Evolutionary conservation across 805 yeast genomes (phyloP).

Genomic region (Komagataella mondaviorum): DNA sequence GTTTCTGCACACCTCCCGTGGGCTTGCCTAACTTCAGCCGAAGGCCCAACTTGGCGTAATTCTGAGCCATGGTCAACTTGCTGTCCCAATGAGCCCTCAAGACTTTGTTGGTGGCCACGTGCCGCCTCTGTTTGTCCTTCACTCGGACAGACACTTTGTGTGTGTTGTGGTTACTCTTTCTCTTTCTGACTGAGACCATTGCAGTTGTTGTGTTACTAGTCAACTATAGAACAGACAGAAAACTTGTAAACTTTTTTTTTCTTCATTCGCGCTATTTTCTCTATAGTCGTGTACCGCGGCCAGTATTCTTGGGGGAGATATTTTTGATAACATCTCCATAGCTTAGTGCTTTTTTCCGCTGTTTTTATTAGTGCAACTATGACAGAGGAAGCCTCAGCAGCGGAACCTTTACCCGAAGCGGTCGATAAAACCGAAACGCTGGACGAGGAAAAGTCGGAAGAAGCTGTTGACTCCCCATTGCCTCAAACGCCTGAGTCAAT

Average conservation of each 20-base stretch:
- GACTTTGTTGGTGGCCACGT: constrained; percentile 61
- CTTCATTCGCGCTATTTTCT: neutral
- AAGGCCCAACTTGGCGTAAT: constrained; percentile 74
- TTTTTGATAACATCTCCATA: neutral
- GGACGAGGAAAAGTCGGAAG: neutral
- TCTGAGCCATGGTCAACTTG: constrained; percentile 67
- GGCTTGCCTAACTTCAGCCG: constrained; percentile 47
- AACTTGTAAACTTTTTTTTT: neutral
- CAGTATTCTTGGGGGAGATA: neutral
- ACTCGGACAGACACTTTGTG: constrained; percentile 57
- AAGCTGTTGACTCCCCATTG: neutral
- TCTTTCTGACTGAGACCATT: constrained; percentile 54
- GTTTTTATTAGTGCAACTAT: neutral
- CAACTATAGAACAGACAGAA: neutral
- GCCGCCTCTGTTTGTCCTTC: constrained; percentile 60
- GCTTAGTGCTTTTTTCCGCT: neutral
- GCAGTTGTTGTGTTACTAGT: neutral
- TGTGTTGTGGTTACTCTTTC: constrained; percentile 70
- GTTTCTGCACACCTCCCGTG: constrained; percentile 75
- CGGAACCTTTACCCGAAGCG: neutral
- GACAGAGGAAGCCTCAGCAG: neutral
- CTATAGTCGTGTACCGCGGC: neutral
- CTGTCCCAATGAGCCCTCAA: constrained; percentile 89
- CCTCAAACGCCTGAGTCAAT: neutral
- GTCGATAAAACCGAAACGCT: neutral